phyloP scores from a whole-genome alignment of 768 basidiomycete genomes.

The Fomitopsis pulvina region DNA sequence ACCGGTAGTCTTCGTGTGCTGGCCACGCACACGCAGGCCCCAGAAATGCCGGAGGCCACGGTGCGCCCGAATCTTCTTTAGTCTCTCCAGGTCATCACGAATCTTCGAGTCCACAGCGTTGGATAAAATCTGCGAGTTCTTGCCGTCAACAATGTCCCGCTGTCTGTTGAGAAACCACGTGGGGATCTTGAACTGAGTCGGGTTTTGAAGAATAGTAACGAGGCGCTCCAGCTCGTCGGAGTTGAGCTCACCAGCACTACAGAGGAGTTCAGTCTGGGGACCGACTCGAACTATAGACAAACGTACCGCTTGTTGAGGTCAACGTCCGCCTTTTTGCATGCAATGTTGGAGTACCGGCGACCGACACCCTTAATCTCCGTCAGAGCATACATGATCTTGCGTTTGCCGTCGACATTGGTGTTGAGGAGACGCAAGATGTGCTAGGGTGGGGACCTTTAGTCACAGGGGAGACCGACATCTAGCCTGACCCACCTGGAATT shows the following conservation, averaged over 20 bases:
- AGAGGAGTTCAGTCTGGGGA: neutral
- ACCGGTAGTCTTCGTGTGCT: conserved; percentile 99
- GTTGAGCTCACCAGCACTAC: conserved; percentile 98
- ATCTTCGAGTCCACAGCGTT: conserved; percentile 97
- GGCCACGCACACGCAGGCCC: conserved; percentile 94
- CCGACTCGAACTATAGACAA: neutral
- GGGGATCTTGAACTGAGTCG: conserved; percentile 99
- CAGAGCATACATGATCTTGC: conserved; percentile 99
- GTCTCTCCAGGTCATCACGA: conserved; percentile 93
- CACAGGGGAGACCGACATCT: conserved; percentile 1
- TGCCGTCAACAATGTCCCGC: conserved; percentile 96
- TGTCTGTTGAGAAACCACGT: conserved; percentile 99
- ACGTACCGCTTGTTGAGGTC: conserved; percentile 96
- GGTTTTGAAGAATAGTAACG: conserved; percentile 99
- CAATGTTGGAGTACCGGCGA: conserved; percentile 95
- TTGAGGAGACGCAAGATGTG: conserved; percentile 99
- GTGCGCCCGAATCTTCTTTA: conserved; percentile 99
- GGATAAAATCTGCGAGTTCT: conserved; percentile 92
- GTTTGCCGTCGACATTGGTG: conserved; percentile 99
- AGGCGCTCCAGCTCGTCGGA: conserved; percentile 98
- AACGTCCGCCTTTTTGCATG: conserved; percentile 99
- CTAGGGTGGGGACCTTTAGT: conserved; percentile 36
- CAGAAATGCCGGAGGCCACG: conserved; percentile 90
- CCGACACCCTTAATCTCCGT: conserved; percentile 99
- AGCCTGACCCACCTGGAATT: conserved; percentile 71